A percentile compares a stretch with the other conserved stretches of the same genome.
These are phyloP conservation scores for Aphanomyces euteiches DNA, from an alignment of 352 stramenopile species.

Conservation along the genomic window DNA sequence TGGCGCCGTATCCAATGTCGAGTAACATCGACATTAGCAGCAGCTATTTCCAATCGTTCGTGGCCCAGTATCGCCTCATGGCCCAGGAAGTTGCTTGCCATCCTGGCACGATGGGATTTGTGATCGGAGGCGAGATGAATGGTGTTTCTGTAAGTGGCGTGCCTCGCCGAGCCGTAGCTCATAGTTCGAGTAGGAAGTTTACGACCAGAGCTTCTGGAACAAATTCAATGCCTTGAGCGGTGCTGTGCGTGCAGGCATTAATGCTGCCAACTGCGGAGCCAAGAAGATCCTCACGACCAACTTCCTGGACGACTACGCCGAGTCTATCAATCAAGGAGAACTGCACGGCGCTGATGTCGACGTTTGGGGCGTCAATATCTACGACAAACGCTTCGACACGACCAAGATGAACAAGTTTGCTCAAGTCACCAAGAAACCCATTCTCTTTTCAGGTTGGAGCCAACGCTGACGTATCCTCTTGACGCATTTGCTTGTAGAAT, in stretches of 20 bases:
- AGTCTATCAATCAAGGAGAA: conserved; percentile 47
- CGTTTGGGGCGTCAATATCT: conserved; percentile 69
- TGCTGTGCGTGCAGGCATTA: conserved; percentile 50
- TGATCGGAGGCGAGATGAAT: conserved; percentile 73
- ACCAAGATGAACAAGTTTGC: conserved; percentile 1
- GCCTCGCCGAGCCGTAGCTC: not conserved
- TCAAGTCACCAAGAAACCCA: not conserved
- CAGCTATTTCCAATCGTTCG: conserved; percentile 44
- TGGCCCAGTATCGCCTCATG: conserved; percentile 61
- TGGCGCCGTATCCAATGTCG: conserved; percentile 57
- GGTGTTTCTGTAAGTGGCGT: conserved; percentile 53
- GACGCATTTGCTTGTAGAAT: conserved; percentile 55
- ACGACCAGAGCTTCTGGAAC: conserved; percentile 45
- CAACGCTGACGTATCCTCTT: not conserved
- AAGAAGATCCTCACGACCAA: conserved; percentile 78
- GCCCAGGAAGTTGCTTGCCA: conserved; percentile 48
- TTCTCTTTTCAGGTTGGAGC: not conserved
- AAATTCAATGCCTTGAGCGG: conserved; percentile 53
- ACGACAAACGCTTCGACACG: conserved; percentile 39
- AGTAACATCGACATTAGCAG: conserved; percentile 33
- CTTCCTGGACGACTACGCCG: conserved; percentile 59
- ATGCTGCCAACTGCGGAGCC: conserved; percentile 39
- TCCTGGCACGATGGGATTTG: conserved; percentile 63
- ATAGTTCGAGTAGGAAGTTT: not conserved
- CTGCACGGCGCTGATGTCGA: conserved; percentile 52